Percentiles rank a stretch among this genome's conserved stretches.
Evolutionary conservation across 257 asterid genomes (phyloP).

Genomic region (Henckelia pumila): DNA sequence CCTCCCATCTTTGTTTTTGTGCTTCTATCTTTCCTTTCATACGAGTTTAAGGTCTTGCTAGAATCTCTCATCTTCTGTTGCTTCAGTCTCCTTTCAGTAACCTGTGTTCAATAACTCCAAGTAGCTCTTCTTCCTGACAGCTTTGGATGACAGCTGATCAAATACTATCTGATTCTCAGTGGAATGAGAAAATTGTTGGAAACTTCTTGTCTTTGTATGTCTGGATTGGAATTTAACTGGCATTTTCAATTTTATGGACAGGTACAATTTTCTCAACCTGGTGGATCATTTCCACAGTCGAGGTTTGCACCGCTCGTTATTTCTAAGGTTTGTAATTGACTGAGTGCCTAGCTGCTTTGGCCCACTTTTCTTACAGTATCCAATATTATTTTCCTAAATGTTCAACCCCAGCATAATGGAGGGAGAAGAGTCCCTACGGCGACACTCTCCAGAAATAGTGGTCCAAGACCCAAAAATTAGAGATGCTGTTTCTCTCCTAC

Average conservation of each 20-base stretch:
- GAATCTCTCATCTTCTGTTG: not conserved
- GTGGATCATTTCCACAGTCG: conserved; percentile 76
- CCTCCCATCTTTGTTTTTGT: no score
- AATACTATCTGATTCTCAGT: not conserved
- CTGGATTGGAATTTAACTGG: conserved; percentile 4
- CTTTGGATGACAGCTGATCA: not conserved
- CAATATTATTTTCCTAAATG: not conserved
- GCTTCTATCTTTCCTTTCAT: not conserved
- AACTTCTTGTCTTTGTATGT: not conserved
- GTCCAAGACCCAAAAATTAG: conserved; percentile 57
- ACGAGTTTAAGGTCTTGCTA: not conserved
- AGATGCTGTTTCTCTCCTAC: conserved; percentile 65
- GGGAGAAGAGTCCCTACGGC: conserved; percentile 72
- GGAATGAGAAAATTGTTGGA: no score
- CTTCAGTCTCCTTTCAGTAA: not conserved
- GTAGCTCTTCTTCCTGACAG: not conserved
- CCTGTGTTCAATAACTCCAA: not conserved
- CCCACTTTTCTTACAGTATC: conserved; percentile 4
- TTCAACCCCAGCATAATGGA: conserved; percentile 77
- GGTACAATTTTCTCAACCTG: conserved; percentile 71
- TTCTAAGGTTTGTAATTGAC: conserved; percentile 50
- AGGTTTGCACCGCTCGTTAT: conserved; percentile 76
- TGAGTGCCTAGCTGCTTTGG: conserved; percentile 2
- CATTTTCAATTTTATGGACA: conserved; percentile 31
- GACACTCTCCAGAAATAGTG: conserved; percentile 75